A percentile compares a stretch with the other conserved stretches of the same genome.
phyloP scores from a whole-genome alignment of 768 basidiomycete species.

The Hygrophoropsis aurantiaca region DNA sequence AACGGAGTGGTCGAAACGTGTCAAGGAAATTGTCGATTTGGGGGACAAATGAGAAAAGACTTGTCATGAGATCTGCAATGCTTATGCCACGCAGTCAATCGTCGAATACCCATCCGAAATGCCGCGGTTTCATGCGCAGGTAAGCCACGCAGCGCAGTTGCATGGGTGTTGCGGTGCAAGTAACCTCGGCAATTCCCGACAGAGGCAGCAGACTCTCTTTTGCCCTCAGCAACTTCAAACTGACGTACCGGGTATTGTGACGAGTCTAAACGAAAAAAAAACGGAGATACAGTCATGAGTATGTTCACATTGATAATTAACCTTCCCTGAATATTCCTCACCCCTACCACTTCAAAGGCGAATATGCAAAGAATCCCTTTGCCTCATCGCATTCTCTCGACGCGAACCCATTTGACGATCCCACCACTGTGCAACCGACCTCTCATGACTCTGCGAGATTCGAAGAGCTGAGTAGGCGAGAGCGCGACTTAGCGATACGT shows the following conservation, averaged over 20 bases:
- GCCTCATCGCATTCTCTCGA: slow-evolving; percentile 84
- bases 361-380: slow-evolving; percentile 71
- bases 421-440: slow-evolving; percentile 40
- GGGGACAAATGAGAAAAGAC: too few species aligned
- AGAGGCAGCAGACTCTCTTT: too few species aligned
- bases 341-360: slow-evolving; percentile 11
- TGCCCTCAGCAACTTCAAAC: too few species aligned
- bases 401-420: slow-evolving; percentile 90
- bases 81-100: too few species aligned
- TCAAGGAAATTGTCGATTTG: too few species aligned
- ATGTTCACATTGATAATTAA: slow-evolving; percentile 1
- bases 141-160: too few species aligned
- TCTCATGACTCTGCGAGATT: slow-evolving; percentile 41
- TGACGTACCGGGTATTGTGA: neutral
- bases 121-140: too few species aligned
- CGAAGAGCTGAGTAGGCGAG: slow-evolving; percentile 74
- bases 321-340: slow-evolving; percentile 1
- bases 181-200: too few species aligned
- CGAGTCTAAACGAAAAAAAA: neutral
- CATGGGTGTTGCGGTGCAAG: too few species aligned
- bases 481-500: slow-evolving; percentile 77
- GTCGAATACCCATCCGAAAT: too few species aligned
- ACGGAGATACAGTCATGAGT: slow-evolving; percentile 19
- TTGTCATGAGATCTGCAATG: too few species aligned
- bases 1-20: too few species aligned